A percentile compares a stretch with the other conserved stretches of the same genome.
These are phyloP conservation scores for Taphrina wiesneri DNA, from an alignment of 1,139 yeast genomes.

Conservation along the genomic window DNA sequence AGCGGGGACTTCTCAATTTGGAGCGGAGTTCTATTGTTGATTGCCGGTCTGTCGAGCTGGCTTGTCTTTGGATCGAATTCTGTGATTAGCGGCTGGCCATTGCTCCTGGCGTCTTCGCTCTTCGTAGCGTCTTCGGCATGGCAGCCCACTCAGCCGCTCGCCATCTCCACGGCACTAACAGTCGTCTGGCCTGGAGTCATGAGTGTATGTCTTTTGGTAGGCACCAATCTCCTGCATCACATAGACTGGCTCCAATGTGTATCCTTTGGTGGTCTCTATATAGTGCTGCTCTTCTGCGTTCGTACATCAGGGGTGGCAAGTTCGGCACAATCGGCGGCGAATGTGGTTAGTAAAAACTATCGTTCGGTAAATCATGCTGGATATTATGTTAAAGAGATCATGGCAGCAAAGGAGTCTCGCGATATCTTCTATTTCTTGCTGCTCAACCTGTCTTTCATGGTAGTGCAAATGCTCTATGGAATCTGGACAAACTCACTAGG, in stretches of 20 bases:
- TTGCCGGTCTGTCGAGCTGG: neutral
- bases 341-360: neutral
- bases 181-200: neutral
- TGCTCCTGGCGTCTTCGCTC: neutral
- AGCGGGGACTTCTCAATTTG: neutral
- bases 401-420: conserved; percentile 25
- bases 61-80: neutral
- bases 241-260: neutral
- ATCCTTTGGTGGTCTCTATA: neutral
- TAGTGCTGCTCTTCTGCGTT: neutral
- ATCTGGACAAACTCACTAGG: conserved; percentile 91
- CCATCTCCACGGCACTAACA: conserved; percentile 10
- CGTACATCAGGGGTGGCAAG: neutral
- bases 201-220: neutral
- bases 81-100: neutral
- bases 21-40: neutral
- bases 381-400: conserved; percentile 12
- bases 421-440: conserved; percentile 76
- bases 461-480: conserved; percentile 86
- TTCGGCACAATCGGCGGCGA: conserved; percentile 12
- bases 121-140: neutral
- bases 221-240: neutral
- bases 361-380: neutral
- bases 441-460: conserved; percentile 88
- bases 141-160: conserved; percentile 11